Evolutionary conservation across 495 filamentous ascomycete species (phyloP), one percentile per base, ranked within the genome.

Genomic region (Letharia columbiana): DNA sequence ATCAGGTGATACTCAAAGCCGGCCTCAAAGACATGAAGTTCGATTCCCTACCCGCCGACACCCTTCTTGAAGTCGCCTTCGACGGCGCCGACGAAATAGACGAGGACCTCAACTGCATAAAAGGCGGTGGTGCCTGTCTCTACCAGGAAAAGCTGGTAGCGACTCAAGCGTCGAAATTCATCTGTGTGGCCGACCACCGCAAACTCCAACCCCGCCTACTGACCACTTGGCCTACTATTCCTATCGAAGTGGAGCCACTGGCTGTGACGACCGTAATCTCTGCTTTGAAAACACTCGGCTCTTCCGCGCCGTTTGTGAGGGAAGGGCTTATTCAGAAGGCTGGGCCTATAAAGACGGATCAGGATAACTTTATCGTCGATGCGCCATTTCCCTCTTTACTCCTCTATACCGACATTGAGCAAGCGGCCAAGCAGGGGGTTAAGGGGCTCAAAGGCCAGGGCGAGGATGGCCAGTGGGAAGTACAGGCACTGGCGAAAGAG

Each of bases 111-210:
- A 98, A 98, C 77, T 90, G 91, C 73, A 96, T 98, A 77, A 98
- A 98, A 79, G 94, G 94, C 57, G 94, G 94, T 20, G 94, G 94
- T 56, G 94, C 92, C 39, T 98, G 95, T 76, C 77, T 97, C 66
- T 97, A 96, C 82, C 95, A 98, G 77, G 94, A 98, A 80, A 98
- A 98, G 79, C 80, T 98, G 33, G 93, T 98, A 18, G 92, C 92
- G 5, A 84, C 89, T 42, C 83, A 86, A 64, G 89, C 92, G 3
- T 88, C 85, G 78, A 89, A 92, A 71, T 97, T 98, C 73, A 84
- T 98, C 63, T 94, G 91, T 72, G 95, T 98, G 63, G 94, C 95
- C 42, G 90, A 98, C 77, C 90, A 89, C 69, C 85, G 94, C 67
- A 98, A 98, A 79, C 84, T 92, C 61, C 86, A 89, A 66, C 75